Base-by-base conservation (phyloP, 345 rosid species). In the Salix arbutifolia region DNA sequence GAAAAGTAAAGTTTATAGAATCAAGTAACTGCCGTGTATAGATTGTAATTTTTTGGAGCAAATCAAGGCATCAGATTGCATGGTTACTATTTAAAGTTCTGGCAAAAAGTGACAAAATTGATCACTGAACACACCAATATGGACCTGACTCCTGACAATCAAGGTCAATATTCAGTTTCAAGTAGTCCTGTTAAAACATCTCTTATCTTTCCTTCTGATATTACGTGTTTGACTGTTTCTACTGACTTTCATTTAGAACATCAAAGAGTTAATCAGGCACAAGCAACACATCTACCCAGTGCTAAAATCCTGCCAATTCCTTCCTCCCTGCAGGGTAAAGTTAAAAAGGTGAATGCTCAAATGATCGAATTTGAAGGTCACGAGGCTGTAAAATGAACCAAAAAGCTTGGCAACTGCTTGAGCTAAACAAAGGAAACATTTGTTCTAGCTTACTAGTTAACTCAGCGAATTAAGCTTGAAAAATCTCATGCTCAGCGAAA, bases 1-100 rank as follows among this genome's bases (percentile, higher is more conserved):
- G 92, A 79, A 87, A 81, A 82, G 5, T 33, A 74, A 48, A 82
- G 74, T 19, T 67, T 53, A 53, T 25, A 72, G 33, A 66, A 62
- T 50, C 35, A 65, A 69, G 56, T 35, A 78, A 60, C 28, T 37
- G 19, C 3, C 64, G 65, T 60, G 40, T 35, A 60, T 35, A 31
- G 40, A 67, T 30, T 12, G 25, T 69, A n/a, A 67, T 8, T 30
- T 35, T 33, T 12, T 4, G 26, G 58, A 76, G 67, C 44, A 53
- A 65, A 65, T 26, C 31, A 74, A 75, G 11, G 68, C 77, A 58
- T 65, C 52, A 25, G 25, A 48, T 31, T 70, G 8, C 23, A 17
- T 31, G 25, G 46, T 35, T 26, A 68, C 25, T 42, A 30, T 52
- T 46, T 48, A 79, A 73, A 21, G 30, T 5, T 33, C n/a, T 11